Conservation (phyloP, 331 rosid genomes). For the Rosa hybrid region DNA sequence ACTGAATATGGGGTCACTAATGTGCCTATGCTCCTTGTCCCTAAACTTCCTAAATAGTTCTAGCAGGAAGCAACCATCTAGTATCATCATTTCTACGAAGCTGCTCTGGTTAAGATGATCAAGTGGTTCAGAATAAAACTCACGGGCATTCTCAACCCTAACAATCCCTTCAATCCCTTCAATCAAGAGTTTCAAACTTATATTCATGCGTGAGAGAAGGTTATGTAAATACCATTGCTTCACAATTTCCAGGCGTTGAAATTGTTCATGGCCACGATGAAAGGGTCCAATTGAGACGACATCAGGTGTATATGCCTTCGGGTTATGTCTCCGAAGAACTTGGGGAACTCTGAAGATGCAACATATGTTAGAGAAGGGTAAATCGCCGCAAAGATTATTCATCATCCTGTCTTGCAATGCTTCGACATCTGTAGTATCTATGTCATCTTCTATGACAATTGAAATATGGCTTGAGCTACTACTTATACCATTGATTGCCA, state of each 20-base stretch:
- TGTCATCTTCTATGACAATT: not conserved
- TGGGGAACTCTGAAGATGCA: conserved; percentile 28
- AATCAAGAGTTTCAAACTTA: not conserved
- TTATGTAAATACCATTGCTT: not conserved
- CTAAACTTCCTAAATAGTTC: conserved; percentile 6
- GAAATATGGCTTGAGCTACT: not conserved
- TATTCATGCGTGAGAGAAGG: not conserved
- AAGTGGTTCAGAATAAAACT: conserved; percentile 13
- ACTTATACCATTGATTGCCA: not conserved
- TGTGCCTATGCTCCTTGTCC: not conserved
- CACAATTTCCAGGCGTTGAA: not conserved
- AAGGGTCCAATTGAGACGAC: conserved; percentile 17
- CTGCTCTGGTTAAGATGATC: not conserved
- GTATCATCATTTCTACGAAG: conserved; percentile 15
- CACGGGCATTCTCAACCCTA: not conserved
- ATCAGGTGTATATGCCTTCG: conserved; percentile 1
- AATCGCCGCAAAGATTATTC: not conserved
- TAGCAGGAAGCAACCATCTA: conserved; percentile 30
- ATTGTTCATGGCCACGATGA: not conserved
- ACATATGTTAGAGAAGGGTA: not conserved
- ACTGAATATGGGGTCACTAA: not conserved
- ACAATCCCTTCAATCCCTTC: not conserved
- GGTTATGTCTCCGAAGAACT: not conserved
- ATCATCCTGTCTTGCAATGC: not conserved
- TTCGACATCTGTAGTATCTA: not conserved